Percentiles rank a stretch among this genome's conserved stretches.
Conservation (phyloP, 192 early-diverging fungal species). For the Phlyctochytrium planicorne region DNA sequence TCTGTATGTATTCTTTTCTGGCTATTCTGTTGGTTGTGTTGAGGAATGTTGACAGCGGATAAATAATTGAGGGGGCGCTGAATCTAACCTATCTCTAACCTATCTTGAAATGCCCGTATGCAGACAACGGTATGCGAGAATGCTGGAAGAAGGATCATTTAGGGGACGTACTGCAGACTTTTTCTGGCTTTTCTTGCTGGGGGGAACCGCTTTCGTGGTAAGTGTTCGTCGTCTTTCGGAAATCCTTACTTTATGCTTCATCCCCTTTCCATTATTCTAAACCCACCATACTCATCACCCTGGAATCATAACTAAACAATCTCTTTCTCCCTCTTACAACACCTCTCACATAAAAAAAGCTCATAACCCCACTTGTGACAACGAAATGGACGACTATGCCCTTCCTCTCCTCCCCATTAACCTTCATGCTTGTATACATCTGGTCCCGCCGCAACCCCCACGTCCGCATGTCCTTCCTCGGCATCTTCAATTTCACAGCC, state of each 20-base stretch:
- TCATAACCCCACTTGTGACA: constrained; percentile 35
- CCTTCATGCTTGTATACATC: constrained; percentile 87
- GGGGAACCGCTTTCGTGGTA: constrained; percentile 57
- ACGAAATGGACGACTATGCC: constrained; percentile 48
- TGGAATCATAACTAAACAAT: too few species aligned
- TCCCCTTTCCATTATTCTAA: too few species aligned
- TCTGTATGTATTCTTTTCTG: constrained; percentile 52
- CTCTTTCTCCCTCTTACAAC: too few species aligned
- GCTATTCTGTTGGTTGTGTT: too few species aligned
- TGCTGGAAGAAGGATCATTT: constrained; percentile 94
- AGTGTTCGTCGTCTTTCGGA: constrained; percentile 27
- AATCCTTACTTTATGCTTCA: too few species aligned
- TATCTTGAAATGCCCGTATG: neutral
- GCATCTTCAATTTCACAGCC: constrained; percentile 87
- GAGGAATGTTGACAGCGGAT: neutral
- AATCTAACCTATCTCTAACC: too few species aligned
- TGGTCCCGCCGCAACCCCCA: constrained; percentile 97
- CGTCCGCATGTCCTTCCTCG: constrained; percentile 83
- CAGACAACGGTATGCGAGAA: constrained; percentile 81
- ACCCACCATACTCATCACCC: too few species aligned
- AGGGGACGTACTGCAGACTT: constrained; percentile 89
- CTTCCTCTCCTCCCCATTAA: constrained; percentile 81
- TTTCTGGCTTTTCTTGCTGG: constrained; percentile 81
- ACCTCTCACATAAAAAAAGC: too few species aligned
- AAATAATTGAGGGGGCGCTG: too few species aligned